Conservation (phyloP, 2,329 filamentous ascomycete genomes). For the Beauveria asiatica region DNA sequence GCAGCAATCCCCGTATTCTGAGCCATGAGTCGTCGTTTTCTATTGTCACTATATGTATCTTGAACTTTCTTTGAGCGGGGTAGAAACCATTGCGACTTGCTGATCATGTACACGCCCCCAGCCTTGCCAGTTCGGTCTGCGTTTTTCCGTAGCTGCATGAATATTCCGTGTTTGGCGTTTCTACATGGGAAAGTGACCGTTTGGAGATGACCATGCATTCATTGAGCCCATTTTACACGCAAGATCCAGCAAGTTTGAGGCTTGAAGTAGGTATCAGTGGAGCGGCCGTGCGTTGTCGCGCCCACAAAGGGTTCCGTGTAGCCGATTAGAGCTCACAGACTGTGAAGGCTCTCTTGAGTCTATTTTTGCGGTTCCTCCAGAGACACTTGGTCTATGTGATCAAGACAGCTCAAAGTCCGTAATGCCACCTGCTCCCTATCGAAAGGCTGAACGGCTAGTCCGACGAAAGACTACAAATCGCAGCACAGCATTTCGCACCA, state of each 20-base stretch:
- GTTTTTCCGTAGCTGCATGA: neutral
- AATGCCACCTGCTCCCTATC: no score
- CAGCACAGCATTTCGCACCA: no score
- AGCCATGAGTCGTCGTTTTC: neutral
- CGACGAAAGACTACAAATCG: no score
- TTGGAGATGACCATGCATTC: neutral
- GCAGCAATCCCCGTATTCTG: neutral
- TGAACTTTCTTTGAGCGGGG: neutral
- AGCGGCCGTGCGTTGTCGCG: neutral
- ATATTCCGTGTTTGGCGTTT: neutral
- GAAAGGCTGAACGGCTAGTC: no score
- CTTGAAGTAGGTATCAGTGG: neutral
- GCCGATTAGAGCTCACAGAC: no score
- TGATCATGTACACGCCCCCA: neutral
- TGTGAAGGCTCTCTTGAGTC: no score
- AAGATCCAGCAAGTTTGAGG: neutral
- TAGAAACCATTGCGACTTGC: neutral
- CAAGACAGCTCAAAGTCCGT: no score
- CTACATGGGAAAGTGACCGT: neutral
- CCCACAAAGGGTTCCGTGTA: neutral
- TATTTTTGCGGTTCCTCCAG: no score
- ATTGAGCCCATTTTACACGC: neutral
- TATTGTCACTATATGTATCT: neutral
- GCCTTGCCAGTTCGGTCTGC: neutral
- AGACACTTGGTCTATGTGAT: no score